phyloP scores from a whole-genome alignment of 345 rosid genomes.

The Rhodamnia argentea region DNA sequence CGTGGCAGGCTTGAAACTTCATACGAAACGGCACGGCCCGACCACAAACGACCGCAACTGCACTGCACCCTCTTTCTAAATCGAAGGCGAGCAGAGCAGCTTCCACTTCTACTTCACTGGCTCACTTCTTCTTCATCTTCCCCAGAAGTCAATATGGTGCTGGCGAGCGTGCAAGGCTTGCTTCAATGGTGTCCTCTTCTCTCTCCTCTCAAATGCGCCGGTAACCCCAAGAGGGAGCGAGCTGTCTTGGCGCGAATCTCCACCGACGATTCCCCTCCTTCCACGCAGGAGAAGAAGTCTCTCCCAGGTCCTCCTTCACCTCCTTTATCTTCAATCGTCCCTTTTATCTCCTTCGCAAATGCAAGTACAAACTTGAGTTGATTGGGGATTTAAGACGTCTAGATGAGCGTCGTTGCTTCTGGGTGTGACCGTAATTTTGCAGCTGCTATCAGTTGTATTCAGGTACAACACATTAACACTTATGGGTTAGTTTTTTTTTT shows the following conservation, averaged over 20 bases:
- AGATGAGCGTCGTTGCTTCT: background rate
- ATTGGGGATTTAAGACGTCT: background rate
- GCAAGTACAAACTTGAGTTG: background rate
- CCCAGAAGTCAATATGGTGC: background rate
- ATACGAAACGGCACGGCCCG: background rate
- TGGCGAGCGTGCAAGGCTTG: background rate
- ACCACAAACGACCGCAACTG: background rate
- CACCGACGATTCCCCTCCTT: background rate
- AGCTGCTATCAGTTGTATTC: background rate
- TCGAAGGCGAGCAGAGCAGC: background rate
- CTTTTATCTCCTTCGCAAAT: background rate
- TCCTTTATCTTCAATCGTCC: background rate
- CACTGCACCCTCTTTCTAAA: background rate
- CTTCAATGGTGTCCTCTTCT: background rate
- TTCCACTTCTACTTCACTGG: background rate
- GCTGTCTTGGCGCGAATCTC: background rate
- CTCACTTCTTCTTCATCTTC: background rate
- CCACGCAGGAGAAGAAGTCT: background rate
- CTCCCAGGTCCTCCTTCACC: background rate
- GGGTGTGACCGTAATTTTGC: background rate
- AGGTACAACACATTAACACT: background rate
- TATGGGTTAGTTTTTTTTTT: background rate
- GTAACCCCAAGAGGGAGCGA: background rate
- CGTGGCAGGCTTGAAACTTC: background rate
- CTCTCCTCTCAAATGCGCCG: background rate